Evolutionary conservation across 2,329 filamentous ascomycete genomes (phyloP), one percentile per base, ranked within the genome.

Genomic region (Phialocephala sp.): DNA sequence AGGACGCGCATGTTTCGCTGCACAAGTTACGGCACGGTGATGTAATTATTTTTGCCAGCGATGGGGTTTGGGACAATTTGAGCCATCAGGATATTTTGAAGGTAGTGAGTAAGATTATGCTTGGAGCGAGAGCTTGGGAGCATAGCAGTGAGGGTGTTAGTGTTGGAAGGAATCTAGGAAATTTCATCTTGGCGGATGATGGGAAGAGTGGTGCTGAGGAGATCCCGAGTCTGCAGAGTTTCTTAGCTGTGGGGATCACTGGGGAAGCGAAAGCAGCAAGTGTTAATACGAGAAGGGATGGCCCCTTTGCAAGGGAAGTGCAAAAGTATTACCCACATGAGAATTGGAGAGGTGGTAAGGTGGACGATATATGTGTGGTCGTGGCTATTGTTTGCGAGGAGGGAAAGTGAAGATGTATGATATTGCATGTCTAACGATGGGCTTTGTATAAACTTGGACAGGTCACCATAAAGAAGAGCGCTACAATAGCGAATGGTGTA

Each of bases 21-120:
- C 89, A 96, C 77, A 79, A 82, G 50, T 85, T 98, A 63, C 89
- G 91, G 69, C 93, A 98, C 77, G 95, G 95, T 22, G 95, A 99
- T 76, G 90, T 99, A 1, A 82, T 98, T n/a, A 80, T 99, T 20
- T 91, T 99, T 71, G 95, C 93, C 1, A 97, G 93, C 0, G 95
- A 99, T 78, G 95, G 95, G 4, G 91, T 98, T 4, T 95, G 95
- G 86, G 95, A 99, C 78, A 99, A 99, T 73, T 83, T 99, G 37
- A 95, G 92, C 75, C 91, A 93, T 73, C 91, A 97, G 75, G 93
- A 99, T 71, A 90, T 96, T 36, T 84, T 99, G 14, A 87, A 89
- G 66, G 88, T 96, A 60, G 89, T 94, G 32, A 94, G 90, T 70
- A 84, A 85, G 58, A 83, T 89, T 35, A 97, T 99, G 93, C 83